Conservation (phyloP, 1,139 yeast genomes). For the Saccharomyces pastorianus region DNA sequence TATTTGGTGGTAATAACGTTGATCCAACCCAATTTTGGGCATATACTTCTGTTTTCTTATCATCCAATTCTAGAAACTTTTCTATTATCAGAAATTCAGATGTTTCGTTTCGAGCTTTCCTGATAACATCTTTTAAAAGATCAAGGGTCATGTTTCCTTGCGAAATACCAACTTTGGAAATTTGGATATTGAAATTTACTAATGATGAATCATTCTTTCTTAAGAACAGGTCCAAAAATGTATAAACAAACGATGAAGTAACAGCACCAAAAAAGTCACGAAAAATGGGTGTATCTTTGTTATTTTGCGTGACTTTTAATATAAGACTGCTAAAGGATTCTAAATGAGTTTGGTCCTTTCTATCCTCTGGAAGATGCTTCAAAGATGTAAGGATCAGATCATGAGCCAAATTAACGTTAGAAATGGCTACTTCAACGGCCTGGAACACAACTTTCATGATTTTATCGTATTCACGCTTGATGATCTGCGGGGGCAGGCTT, state of each 20-base stretch:
- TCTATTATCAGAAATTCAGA: constrained; percentile 16
- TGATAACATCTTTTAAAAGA: constrained; percentile 14
- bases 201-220: neutral
- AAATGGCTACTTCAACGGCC: neutral
- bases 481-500: constrained; percentile 6
- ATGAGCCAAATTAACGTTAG: neutral
- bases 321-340: constrained; percentile 6
- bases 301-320: constrained; percentile 4
- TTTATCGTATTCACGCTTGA: neutral
- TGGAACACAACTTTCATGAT: neutral
- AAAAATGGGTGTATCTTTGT: constrained; percentile 1
- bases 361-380: neutral
- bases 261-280: neutral
- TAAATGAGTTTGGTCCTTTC: neutral
- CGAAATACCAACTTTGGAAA: neutral
- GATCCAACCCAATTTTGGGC: constrained; percentile 23
- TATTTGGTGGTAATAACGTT: constrained; percentile 16
- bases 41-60: constrained; percentile 11
- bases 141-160: constrained; percentile 5
- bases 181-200: neutral
- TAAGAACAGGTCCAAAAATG: neutral
- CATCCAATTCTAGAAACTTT: constrained; percentile 12
- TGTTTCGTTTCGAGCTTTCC: constrained; percentile 6
- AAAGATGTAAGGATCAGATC: neutral
- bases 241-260: neutral